A percentile compares a stretch with the other conserved stretches of the same genome.
Evolutionary conservation across 257 asterid species (phyloP).

Genomic region (Henckelia pumila): DNA sequence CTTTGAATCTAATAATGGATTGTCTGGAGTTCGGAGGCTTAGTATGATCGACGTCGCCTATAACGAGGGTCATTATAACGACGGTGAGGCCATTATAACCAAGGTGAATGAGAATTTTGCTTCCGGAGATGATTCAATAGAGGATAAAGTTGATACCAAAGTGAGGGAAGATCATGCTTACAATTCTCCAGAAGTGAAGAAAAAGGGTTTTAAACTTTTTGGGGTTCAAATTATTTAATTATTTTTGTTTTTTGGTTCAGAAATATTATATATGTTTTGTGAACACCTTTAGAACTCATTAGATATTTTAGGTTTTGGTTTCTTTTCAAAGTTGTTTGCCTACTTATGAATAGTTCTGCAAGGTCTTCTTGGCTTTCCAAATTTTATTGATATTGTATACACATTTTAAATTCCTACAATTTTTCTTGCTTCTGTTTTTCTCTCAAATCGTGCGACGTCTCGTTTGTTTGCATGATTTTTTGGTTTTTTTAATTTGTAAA

Average conservation of each 20-base stretch:
- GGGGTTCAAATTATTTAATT: conserved; percentile 32
- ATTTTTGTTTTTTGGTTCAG: background rate
- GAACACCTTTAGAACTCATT: background rate
- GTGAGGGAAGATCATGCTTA: background rate
- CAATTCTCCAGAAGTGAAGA: background rate
- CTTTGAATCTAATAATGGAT: conserved; percentile 28
- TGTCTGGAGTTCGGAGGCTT: conserved; percentile 21
- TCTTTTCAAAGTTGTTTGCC: background rate
- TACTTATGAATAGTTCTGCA: background rate
- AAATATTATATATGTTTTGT: background rate
- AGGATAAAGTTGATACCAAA: background rate
- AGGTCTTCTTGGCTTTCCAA: too few relatives aligned
- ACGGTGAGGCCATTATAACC: background rate
- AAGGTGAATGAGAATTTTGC: background rate
- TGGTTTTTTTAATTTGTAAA: too few relatives aligned
- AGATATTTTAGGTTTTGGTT: background rate
- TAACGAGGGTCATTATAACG: background rate
- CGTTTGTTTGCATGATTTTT: too few relatives aligned
- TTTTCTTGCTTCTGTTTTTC: too few relatives aligned
- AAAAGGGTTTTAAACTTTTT: conserved; percentile 32
- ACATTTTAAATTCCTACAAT: too few relatives aligned
- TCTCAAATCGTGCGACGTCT: too few relatives aligned
- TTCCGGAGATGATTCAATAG: background rate
- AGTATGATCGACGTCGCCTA: conserved; percentile 43
- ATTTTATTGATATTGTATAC: too few relatives aligned